These are phyloP conservation scores for Coccomyxa sp. DNA, from an alignment of 139 green algal genomes.

Conservation along the genomic window DNA sequence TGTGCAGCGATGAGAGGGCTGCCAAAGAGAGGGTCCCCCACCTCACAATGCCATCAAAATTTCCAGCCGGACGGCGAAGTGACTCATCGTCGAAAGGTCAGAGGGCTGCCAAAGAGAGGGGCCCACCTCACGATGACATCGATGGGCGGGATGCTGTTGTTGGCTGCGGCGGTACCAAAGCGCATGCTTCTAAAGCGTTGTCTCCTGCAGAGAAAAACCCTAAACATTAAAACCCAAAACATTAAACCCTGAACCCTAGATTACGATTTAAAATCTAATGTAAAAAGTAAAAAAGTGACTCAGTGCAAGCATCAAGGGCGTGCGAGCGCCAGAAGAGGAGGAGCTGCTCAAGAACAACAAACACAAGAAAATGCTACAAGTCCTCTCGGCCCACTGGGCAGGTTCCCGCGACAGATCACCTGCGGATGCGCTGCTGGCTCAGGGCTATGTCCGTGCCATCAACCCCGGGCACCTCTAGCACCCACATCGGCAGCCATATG, in stretches of 20 bases:
- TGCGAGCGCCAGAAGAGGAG: no score
- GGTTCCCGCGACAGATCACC: neutral
- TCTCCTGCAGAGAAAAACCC: no score
- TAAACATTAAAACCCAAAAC: no score
- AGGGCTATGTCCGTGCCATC: neutral
- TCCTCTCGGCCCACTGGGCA: no score
- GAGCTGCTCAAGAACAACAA: no score
- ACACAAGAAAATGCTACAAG: no score
- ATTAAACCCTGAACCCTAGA: no score
- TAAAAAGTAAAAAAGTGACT: no score
- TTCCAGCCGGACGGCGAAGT: neutral
- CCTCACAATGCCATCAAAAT: neutral
- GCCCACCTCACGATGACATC: neutral
- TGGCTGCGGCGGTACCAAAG: neutral
- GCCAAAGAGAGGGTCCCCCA: no score
- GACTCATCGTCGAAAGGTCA: neutral
- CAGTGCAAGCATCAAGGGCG: no score
- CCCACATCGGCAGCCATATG: conserved; percentile 35
- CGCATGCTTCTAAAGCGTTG: neutral
- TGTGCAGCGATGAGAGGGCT: neutral
- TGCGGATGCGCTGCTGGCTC: neutral
- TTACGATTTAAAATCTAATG: no score
- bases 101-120: neutral
- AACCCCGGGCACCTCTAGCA: neutral
- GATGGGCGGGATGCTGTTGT: neutral